Evolutionary conservation across 495 filamentous ascomycete species (phyloP).

Genomic region (Neurospora intermedia): DNA sequence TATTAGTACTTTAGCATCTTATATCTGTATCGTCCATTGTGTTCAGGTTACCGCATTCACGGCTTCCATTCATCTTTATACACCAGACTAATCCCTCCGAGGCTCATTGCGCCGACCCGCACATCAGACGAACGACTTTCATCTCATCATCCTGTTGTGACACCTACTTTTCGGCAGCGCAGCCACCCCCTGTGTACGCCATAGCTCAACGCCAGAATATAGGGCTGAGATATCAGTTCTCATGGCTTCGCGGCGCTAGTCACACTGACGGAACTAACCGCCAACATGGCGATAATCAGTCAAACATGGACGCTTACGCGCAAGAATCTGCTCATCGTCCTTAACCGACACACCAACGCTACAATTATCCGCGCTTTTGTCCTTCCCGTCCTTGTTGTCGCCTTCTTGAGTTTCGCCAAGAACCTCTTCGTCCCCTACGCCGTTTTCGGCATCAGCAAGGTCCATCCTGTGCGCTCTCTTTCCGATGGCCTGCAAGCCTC

Average conservation of each 20-base stretch:
- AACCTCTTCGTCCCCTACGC: conserved; percentile 60
- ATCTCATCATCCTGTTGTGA: background rate
- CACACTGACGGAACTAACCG: background rate
- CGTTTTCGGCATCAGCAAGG: conserved; percentile 52
- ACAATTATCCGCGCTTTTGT: conserved; percentile 61
- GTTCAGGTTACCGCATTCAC: background rate
- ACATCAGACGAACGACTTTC: background rate
- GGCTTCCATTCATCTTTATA: background rate
- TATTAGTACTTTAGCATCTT: background rate
- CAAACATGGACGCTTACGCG: conserved; percentile 63
- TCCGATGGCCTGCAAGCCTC: conserved; percentile 44
- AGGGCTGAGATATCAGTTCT: background rate
- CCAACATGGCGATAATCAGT: conserved; percentile 25
- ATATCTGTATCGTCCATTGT: background rate
- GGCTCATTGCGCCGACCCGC: background rate
- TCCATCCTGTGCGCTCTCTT: conserved; percentile 48
- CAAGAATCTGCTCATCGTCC: conserved; percentile 65
- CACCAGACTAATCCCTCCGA: background rate
- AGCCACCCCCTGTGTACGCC: background rate
- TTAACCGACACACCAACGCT: conserved; percentile 50
- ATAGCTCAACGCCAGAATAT: background rate
- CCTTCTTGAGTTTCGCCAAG: conserved; percentile 55
- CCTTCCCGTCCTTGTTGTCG: conserved; percentile 58
- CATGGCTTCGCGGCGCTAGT: background rate
- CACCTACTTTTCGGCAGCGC: background rate